A percentile compares a stretch with the other conserved stretches of the same genome.
Evolutionary conservation across 2,329 filamentous ascomycete genomes (phyloP).

Genomic region (Phoma sp.): DNA sequence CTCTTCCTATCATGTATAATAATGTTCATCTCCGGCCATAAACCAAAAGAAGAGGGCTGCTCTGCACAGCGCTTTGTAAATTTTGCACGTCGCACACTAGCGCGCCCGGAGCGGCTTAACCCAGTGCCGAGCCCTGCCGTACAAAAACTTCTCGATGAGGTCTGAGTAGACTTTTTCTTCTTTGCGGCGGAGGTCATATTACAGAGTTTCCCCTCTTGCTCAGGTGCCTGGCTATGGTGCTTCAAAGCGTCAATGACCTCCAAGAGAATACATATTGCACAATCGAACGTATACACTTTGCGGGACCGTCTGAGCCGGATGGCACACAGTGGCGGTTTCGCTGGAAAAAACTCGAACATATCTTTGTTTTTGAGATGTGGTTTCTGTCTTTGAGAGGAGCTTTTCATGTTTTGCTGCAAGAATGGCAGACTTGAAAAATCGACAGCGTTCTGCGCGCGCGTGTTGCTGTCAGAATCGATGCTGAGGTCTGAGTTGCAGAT

Average conservation of each 20-base stretch:
- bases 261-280: slow-evolving; percentile 78
- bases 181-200: slow-evolving; percentile 75
- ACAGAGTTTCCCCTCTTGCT: slow-evolving; percentile 77
- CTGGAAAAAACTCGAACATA: slow-evolving; percentile 62
- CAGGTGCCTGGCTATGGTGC: slow-evolving; percentile 58
- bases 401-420: too few species aligned
- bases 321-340: slow-evolving; percentile 42
- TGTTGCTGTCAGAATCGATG: too few species aligned
- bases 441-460: too few species aligned
- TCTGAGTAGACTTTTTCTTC: slow-evolving; percentile 60
- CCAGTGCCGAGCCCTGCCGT: not conserved
- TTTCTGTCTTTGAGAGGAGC: too few species aligned
- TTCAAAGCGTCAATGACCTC: slow-evolving; percentile 78
- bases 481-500: too few species aligned
- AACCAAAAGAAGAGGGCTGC: not conserved
- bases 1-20: slow-evolving; percentile 49
- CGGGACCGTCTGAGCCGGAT: slow-evolving; percentile 34
- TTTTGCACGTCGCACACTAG: not conserved
- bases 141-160: slow-evolving; percentile 30
- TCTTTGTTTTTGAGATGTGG: not conserved
- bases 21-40: slow-evolving; percentile 47
- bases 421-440: too few species aligned
- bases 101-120: slow-evolving; percentile 11
- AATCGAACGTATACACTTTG: slow-evolving; percentile 52
- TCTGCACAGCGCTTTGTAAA: too few species aligned